A percentile compares a stretch with the other conserved stretches of the same genome.
These are phyloP conservation scores for Penicillium fimorum DNA, from an alignment of 495 filamentous ascomycete species.

Conservation along the genomic window DNA sequence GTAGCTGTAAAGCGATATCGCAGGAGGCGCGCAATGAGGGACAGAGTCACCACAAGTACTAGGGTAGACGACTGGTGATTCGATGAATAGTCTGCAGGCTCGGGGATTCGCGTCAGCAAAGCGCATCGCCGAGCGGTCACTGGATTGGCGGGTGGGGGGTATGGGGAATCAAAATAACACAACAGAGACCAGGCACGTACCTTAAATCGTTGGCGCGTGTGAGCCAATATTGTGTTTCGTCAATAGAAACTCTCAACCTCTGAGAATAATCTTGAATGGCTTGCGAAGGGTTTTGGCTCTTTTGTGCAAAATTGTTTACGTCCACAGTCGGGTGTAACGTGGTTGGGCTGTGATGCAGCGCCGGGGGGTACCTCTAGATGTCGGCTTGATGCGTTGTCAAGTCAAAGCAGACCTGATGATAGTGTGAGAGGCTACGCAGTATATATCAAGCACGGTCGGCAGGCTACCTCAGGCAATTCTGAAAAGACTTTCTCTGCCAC, in stretches of 20 bases:
- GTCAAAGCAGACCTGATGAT: constrained; percentile 25
- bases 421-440: constrained; percentile 30
- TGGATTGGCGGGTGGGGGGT: constrained; percentile 38
- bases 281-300: constrained; percentile 34
- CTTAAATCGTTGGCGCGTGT: constrained; percentile 23
- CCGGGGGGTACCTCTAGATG: constrained; percentile 33
- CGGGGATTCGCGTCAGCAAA: constrained; percentile 44
- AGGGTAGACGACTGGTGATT: constrained; percentile 40
- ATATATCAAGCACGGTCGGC: constrained; percentile 31
- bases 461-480: constrained; percentile 25
- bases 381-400: constrained; percentile 50
- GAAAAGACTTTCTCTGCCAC: constrained; percentile 21
- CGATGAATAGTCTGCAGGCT: constrained; percentile 44
- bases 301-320: constrained; percentile 41
- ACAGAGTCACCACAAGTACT: constrained; percentile 29
- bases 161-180: constrained; percentile 19
- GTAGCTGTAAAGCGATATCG: constrained; percentile 30
- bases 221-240: constrained; percentile 15
- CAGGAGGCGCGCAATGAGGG: constrained; percentile 27
- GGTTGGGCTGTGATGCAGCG: constrained; percentile 54
- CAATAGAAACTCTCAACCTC: constrained; percentile 24
- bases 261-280: constrained; percentile 29
- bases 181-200: constrained; percentile 39
- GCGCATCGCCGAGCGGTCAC: constrained; percentile 46
- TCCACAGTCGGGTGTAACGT: constrained; percentile 45